phyloP scores from a whole-genome alignment of 2,329 filamentous ascomycete species.

The Monosporascus sp. region DNA sequence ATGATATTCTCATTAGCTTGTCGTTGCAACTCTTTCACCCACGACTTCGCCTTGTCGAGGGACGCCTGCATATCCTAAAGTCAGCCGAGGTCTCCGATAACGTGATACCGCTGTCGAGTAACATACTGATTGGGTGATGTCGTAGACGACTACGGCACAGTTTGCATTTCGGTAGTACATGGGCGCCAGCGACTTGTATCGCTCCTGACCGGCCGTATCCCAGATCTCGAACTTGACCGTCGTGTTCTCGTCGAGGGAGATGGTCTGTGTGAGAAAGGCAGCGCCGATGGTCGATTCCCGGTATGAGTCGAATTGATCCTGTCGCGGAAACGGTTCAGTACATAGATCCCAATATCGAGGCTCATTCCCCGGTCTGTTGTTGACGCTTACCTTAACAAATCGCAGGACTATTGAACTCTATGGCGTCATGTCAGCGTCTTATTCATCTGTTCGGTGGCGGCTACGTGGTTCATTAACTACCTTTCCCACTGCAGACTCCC shows the following conservation, averaged over 20 bases:
- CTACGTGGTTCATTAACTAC: conserved; percentile 38
- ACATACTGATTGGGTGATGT: conserved; percentile 96
- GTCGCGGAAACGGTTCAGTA: conserved; percentile 6
- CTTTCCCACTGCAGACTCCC: conserved; percentile 99
- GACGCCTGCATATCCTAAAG: conserved; percentile 60
- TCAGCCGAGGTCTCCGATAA: conserved; percentile 12
- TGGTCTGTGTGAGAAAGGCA: conserved; percentile 97
- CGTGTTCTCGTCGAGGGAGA: conserved; percentile 94
- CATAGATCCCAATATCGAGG: too few relatives aligned
- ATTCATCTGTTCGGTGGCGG: conserved; percentile 11
- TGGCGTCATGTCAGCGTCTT: conserved; percentile 20
- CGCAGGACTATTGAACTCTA: conserved; percentile 95
- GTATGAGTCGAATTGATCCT: conserved; percentile 99
- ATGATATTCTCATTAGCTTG: conserved; percentile 99
- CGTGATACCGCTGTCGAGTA: neutral
- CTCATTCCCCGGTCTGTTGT: neutral
- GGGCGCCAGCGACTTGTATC: conserved; percentile 96
- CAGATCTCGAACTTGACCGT: conserved; percentile 99
- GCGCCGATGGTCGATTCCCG: conserved; percentile 97
- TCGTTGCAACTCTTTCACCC: conserved; percentile 97
- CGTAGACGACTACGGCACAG: conserved; percentile 98
- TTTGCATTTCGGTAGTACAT: conserved; percentile 99
- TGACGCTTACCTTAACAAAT: conserved; percentile 82
- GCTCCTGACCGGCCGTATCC: conserved; percentile 97
- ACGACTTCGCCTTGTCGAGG: conserved; percentile 97